Conservation (phyloP, 2,329 filamentous ascomycete genomes). For the Setomelanomma holmii region DNA sequence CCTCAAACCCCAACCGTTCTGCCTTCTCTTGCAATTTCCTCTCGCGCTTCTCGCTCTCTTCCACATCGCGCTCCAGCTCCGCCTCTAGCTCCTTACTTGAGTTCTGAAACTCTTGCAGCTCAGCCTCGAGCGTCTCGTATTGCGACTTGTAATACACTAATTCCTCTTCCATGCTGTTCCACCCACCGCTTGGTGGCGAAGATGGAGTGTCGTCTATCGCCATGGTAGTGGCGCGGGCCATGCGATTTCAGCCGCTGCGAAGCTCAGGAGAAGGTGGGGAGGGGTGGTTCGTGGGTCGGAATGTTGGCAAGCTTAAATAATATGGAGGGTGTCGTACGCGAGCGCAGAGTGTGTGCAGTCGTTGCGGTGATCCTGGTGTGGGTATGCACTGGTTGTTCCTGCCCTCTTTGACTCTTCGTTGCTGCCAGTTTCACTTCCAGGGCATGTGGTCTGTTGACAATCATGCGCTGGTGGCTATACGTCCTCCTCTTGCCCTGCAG, state of each 20-base stretch:
- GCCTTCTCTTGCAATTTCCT: conserved; percentile 84
- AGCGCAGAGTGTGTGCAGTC: conserved; percentile 9
- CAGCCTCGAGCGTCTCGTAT: conserved; percentile 89
- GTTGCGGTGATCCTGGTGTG: conserved; percentile 6
- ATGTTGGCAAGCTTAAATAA: too few relatives aligned
- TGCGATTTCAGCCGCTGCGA: conserved; percentile 19
- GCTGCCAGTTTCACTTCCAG: conserved; percentile 37
- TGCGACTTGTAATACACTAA: conserved; percentile 95
- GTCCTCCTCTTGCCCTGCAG: conserved; percentile 22
- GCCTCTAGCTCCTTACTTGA: conserved; percentile 93
- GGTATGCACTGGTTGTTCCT: conserved; percentile 26
- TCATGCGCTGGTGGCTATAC: conserved; percentile 34
- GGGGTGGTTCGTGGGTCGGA: conserved; percentile 16
- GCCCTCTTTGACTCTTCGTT: conserved; percentile 18
- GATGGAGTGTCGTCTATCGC: conserved; percentile 37
- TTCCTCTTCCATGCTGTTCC: conserved; percentile 68
- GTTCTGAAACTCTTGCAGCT: conserved; percentile 91
- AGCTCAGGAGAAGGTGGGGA: conserved; percentile 34
- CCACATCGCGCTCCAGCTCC: conserved; percentile 94
- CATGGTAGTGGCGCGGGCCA: conserved; percentile 33
- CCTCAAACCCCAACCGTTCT: conserved; percentile 83
- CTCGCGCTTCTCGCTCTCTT: conserved; percentile 93
- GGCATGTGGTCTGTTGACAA: conserved; percentile 23
- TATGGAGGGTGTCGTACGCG: neutral
- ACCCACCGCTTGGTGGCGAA: conserved; percentile 41